Percentiles rank a stretch among this genome's conserved stretches.
Evolutionary conservation across 2,329 filamentous ascomycete genomes (phyloP).

Genomic region (Colletotrichum eleusines): DNA sequence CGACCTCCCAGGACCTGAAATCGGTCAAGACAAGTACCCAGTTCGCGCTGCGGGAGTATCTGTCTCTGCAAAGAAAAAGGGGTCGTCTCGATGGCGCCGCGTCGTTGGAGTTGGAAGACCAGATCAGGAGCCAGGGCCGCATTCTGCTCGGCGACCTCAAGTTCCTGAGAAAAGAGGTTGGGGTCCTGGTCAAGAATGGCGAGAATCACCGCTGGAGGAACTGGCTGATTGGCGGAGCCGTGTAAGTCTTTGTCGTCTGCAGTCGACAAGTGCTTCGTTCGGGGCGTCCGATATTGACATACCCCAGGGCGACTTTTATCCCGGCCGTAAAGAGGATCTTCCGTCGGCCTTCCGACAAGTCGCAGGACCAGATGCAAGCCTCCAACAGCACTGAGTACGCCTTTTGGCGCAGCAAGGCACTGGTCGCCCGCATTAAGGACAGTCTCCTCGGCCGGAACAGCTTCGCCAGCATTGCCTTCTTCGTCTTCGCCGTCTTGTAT

Average conservation of each 20-base stretch:
- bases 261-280: too few relatives aligned
- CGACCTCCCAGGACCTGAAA: conserved; percentile 48
- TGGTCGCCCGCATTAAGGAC: conserved; percentile 63
- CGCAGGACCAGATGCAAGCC: conserved; percentile 46
- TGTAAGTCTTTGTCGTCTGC: conserved; percentile 55
- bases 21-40: conserved; percentile 52
- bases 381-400: conserved; percentile 70
- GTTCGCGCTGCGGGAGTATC: conserved; percentile 52
- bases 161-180: conserved; percentile 58
- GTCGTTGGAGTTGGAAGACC: conserved; percentile 56
- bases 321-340: conserved; percentile 66
- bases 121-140: conserved; percentile 57
- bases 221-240: conserved; percentile 63
- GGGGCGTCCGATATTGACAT: neutral
- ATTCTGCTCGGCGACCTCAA: conserved; percentile 60
- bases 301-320: conserved; percentile 61
- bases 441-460: conserved; percentile 58
- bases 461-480: conserved; percentile 63
- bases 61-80: conserved; percentile 50
- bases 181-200: conserved; percentile 56
- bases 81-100: conserved; percentile 47
- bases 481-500: conserved; percentile 69
- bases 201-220: conserved; percentile 65
- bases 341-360: conserved; percentile 57
- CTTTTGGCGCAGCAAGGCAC: conserved; percentile 62